A percentile compares a stretch with the other conserved stretches of the same genome.
Evolutionary conservation across 164 flowering plant genomes (phyloP).

Genomic region (Tetracentron sinense): DNA sequence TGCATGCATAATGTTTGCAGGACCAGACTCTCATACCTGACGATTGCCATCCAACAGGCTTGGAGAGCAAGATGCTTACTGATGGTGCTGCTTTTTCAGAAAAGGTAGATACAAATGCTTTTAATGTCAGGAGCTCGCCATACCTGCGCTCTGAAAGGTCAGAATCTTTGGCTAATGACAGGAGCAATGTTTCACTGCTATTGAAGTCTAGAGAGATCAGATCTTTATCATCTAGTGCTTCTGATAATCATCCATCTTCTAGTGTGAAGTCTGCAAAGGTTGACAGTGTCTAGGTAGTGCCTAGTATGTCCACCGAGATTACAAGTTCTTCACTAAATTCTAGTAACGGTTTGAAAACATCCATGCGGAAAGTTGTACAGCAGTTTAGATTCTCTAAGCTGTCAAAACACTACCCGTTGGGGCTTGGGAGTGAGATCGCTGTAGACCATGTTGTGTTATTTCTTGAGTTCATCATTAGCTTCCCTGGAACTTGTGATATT

Average conservation of each 20-base stretch:
- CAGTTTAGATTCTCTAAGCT: slow-evolving; percentile 47
- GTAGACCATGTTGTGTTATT: slow-evolving; percentile 18
- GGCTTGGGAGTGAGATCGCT: slow-evolving; percentile 33
- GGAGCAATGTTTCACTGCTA: slow-evolving; percentile 15
- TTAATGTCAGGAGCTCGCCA: slow-evolving; percentile 12
- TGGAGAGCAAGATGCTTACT: slow-evolving; percentile 12
- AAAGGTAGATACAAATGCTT: slow-evolving; percentile 9
- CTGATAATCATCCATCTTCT: slow-evolving; percentile 25
- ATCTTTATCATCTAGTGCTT: slow-evolving; percentile 24
- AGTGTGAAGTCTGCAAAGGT: slow-evolving; percentile 26
- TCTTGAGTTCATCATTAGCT: neutral
- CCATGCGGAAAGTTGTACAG: slow-evolving; percentile 62
- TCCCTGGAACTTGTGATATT: neutral
- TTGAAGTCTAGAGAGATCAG: slow-evolving; percentile 21
- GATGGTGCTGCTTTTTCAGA: slow-evolving; percentile 18
- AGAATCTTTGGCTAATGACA: slow-evolving; percentile 11
- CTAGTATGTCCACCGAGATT: slow-evolving; percentile 18
- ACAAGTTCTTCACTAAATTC: slow-evolving; percentile 24
- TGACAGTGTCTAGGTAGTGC: slow-evolving; percentile 12
- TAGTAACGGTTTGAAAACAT: slow-evolving; percentile 46
- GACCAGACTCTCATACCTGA: slow-evolving; percentile 12
- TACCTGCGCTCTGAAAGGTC: slow-evolving; percentile 16
- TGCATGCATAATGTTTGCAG: slow-evolving; percentile 13
- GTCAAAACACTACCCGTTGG: slow-evolving; percentile 27
- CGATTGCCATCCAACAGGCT: slow-evolving; percentile 13